phyloP scores from a whole-genome alignment of 345 rosid genomes.

The Lenwebbia sp. region DNA sequence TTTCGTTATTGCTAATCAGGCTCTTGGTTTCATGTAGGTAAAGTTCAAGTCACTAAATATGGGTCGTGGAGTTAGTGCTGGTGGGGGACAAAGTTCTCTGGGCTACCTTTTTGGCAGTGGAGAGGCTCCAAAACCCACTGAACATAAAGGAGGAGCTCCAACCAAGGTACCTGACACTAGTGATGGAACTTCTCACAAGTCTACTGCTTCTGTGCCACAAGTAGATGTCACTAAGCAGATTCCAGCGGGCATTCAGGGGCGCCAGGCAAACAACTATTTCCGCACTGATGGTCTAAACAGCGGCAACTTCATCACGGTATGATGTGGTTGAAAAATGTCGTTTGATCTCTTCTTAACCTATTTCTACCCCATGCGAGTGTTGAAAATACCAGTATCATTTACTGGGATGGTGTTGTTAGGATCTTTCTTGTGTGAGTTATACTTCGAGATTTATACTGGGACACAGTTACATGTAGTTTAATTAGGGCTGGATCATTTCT shows the following conservation, averaged over 20 bases:
- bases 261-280: conserved; percentile 49
- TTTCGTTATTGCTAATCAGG: neutral
- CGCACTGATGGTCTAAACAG: conserved; percentile 70
- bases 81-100: conserved; percentile 87
- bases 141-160: conserved; percentile 11
- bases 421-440: neutral
- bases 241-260: conserved; percentile 64
- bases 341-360: neutral
- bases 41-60: conserved; percentile 14
- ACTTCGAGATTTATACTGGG: neutral
- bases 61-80: conserved; percentile 85
- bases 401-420: neutral
- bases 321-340: neutral
- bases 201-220: conserved; percentile 17
- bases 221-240: conserved; percentile 26
- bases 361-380: neutral
- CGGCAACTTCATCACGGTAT: conserved; percentile 70
- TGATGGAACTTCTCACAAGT: conserved; percentile 12
- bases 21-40: neutral
- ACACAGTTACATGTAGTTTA: neutral
- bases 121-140: conserved; percentile 41
- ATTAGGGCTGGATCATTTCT: neutral
- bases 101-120: conserved; percentile 72
- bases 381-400: neutral
- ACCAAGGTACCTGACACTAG: conserved; percentile 19